Evolutionary conservation across 176 grass and related monocot species (phyloP).

Genomic region (Poa pratensis): DNA sequence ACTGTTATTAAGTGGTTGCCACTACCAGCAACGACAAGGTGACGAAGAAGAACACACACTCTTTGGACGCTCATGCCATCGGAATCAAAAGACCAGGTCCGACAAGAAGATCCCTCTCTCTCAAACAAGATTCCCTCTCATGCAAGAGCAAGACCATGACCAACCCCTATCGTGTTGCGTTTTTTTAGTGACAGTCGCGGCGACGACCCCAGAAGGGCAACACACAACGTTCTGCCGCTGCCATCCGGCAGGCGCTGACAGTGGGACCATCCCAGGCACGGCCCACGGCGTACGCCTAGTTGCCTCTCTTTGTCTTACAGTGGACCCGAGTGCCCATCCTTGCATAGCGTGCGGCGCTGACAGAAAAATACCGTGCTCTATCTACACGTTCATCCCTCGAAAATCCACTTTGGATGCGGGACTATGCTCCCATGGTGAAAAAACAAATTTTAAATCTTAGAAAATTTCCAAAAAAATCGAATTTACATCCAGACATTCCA

Average conservation of each 20-base stretch:
- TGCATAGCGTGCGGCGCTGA: background rate
- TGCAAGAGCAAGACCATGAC: background rate
- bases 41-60: background rate
- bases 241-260: background rate
- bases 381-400: no score
- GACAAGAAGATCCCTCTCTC: conserved; percentile 26
- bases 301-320: background rate
- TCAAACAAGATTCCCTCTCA: no score
- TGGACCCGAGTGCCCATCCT: background rate
- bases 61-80: conserved; percentile 41
- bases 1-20: no score
- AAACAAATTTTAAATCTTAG: no score
- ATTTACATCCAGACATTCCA: no score
- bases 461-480: no score
- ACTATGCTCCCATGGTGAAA: no score
- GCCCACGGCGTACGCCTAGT: no score
- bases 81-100: conserved; percentile 35
- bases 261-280: no score
- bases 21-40: no score
- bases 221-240: background rate
- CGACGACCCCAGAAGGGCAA: background rate
- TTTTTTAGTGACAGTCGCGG: background rate
- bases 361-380: background rate
- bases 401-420: no score
- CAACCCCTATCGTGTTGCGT: background rate